These are phyloP conservation scores for Talaromyces wortmannii DNA, from an alignment of 495 filamentous ascomycete species.

Conservation along the genomic window DNA sequence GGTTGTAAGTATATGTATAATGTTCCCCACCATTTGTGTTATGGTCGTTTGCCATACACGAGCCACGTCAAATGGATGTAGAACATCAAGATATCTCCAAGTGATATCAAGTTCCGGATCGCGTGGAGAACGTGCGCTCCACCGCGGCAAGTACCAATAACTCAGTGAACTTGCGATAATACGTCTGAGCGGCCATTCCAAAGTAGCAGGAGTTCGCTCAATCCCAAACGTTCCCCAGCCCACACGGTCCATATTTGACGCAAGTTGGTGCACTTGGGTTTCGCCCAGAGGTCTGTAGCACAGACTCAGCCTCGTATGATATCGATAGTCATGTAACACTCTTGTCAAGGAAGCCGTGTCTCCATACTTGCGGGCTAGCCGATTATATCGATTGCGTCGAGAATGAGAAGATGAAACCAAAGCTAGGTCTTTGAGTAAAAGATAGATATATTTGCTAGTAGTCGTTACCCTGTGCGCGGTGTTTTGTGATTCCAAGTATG, in stretches of 20 bases:
- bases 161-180: neutral
- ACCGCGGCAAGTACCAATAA: conserved; percentile 3
- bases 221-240: neutral
- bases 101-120: conserved; percentile 10
- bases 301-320: neutral
- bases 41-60: neutral
- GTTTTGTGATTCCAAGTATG: neutral
- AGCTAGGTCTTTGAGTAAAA: no score
- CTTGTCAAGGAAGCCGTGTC: no score
- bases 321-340: neutral
- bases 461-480: neutral
- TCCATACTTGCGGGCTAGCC: no score
- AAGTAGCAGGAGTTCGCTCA: no score
- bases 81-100: conserved; percentile 25
- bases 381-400: no score
- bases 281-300: neutral
- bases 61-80: conserved; percentile 14
- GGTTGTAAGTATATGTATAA: neutral
- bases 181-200: neutral
- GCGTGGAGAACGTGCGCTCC: neutral
- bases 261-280: neutral
- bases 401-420: no score
- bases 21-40: neutral
- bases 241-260: neutral
- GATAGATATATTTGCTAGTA: neutral